These are phyloP conservation scores for Gaertneriomyces semiglobifer DNA, from an alignment of 192 early-diverging fungal species.

Conservation along the genomic window DNA sequence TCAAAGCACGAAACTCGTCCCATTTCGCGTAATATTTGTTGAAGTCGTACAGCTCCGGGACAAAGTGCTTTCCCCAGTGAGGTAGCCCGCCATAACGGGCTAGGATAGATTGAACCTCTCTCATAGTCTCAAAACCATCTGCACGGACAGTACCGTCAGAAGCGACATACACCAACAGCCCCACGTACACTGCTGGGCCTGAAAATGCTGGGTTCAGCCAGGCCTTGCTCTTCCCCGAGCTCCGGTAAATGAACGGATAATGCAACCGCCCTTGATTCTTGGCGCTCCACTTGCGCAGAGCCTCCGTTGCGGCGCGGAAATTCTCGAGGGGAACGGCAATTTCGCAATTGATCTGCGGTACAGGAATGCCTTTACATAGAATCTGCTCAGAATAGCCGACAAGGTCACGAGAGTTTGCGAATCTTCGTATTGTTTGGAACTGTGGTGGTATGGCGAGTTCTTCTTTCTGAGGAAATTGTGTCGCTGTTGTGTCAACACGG, in stretches of 20 bases:
- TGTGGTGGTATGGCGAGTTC: conserved; percentile 8
- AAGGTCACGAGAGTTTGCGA: conserved; percentile 15
- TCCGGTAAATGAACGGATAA: conserved; percentile 42
- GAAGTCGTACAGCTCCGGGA: conserved; percentile 27
- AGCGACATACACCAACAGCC: conserved; percentile 37
- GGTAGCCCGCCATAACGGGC: conserved; percentile 30
- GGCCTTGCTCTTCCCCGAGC: conserved; percentile 19
- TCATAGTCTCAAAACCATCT: conserved; percentile 29
- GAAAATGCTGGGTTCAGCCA: conserved; percentile 25
- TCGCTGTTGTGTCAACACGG: not conserved
- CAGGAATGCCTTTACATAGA: conserved; percentile 37
- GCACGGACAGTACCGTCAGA: conserved; percentile 22
- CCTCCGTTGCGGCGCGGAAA: conserved; percentile 15
- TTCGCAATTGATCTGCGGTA: conserved; percentile 43
- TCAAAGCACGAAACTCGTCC: conserved; percentile 5
- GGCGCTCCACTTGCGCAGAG: conserved; percentile 16
- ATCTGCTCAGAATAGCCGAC: conserved; percentile 30
- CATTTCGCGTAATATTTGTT: conserved; percentile 1
- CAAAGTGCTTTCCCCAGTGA: conserved; percentile 41
- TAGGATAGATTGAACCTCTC: conserved; percentile 29
- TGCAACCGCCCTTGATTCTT: conserved; percentile 8
- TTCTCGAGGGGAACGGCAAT: conserved; percentile 33
- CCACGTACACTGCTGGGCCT: conserved; percentile 26
- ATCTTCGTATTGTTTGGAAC: conserved; percentile 32
- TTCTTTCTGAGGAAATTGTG: not conserved